Evolutionary conservation across 179 eudicot species (phyloP), one percentile per base, ranked within the genome.

Genomic region (Silene noctiflora): DNA sequence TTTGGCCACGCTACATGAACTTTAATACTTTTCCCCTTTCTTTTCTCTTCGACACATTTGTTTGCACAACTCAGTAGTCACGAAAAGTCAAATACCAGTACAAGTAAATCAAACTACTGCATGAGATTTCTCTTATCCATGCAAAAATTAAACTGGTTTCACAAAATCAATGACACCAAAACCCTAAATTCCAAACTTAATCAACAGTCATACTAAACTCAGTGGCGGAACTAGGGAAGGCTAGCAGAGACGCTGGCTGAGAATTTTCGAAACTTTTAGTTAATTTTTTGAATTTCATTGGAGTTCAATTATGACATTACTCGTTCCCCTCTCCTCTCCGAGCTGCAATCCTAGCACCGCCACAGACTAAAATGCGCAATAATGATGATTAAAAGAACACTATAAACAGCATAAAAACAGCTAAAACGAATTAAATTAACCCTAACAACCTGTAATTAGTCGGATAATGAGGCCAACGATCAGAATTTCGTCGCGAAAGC

Each of bases 381-480:
- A 55, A 17, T 17, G 20, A 55, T 55, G 20, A 55, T 55, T 6
- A 55, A 55, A 55, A 5, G 4, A 53, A 55, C 59, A 55, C 3
- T 55, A 14, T 0, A 55, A 55, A 55, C 19, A 55, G 59, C 20
- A 4, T 16, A 14, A 55, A 55, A 55, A 53, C 58, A 53, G 6
- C 19, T 55, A 42, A 10, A 39, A 67, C 22, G 16, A 7, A 19
- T 13, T 8, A 69, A 19, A 19, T 16, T 9, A 17, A 42, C 6
- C 8, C 0, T 11, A 6, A 39, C 6, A 62, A 91, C 98, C 97
- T 87, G 78, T 94, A 94, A 82, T 87, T 82, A n/a, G 84, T 63
- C 2, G 91, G 90, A 46, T 76, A 88, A 70, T 80, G 46, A 3
- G 99, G 97, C 99, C 99, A 95, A 1, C 77, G 83, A 7, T 80